Evolutionary conservation across 495 filamentous ascomycete genomes (phyloP).

Genomic region (Lasiosphaeriaceae sp.): DNA sequence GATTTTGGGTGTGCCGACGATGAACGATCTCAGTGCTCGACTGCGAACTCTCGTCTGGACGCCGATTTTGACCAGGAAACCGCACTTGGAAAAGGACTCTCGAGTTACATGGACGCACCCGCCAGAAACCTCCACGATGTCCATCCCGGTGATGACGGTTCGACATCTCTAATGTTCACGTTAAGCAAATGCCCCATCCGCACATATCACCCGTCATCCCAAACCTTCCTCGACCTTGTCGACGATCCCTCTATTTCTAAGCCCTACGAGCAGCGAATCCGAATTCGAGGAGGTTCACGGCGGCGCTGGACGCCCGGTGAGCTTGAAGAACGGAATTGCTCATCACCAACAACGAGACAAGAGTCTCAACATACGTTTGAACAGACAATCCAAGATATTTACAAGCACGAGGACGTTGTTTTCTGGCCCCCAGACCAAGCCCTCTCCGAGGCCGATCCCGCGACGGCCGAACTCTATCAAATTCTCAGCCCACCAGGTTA

Average conservation of each 20-base stretch:
- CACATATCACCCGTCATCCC: conserved; percentile 53
- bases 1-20: conserved; percentile 33
- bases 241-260: conserved; percentile 46
- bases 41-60: too few species aligned
- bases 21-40: background rate
- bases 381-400: conserved; percentile 35
- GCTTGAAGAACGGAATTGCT: conserved; percentile 25
- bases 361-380: conserved; percentile 17
- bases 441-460: conserved; percentile 20
- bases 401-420: conserved; percentile 45
- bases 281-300: conserved; percentile 27
- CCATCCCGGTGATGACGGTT: conserved; percentile 36
- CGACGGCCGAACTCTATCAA: conserved; percentile 43
- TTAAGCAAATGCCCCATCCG: conserved; percentile 57
- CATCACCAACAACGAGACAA: background rate
- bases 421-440: conserved; percentile 59
- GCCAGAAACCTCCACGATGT: conserved; percentile 20
- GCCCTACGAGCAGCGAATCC: conserved; percentile 29
- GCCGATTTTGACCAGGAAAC: background rate
- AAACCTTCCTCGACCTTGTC: conserved; percentile 65
- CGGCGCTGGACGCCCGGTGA: conserved; percentile 53
- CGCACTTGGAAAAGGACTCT: conserved; percentile 4
- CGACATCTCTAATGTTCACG: conserved; percentile 43
- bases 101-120: background rate
- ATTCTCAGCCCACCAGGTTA: conserved; percentile 55